A percentile compares a stretch with the other conserved stretches of the same genome.
phyloP scores from a whole-genome alignment of 768 basidiomycete species.

The Mycena floridula region DNA sequence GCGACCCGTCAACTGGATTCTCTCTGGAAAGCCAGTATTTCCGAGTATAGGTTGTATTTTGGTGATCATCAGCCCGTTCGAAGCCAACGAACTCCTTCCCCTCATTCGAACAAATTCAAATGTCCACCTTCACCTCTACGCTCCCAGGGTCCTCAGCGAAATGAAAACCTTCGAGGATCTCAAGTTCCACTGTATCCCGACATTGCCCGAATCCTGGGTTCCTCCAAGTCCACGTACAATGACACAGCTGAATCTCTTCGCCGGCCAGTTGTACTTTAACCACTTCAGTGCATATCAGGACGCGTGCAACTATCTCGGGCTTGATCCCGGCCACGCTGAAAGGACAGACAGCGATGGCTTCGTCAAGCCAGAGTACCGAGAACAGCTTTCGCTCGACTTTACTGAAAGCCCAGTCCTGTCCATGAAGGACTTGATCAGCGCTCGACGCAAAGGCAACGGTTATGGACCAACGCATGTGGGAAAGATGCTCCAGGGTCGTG shows the following conservation, averaged over 20 bases:
- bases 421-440: slow-evolving; percentile 25
- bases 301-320: slow-evolving; percentile 30
- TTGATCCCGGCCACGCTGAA: slow-evolving; percentile 15
- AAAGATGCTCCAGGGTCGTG: slow-evolving; percentile 24
- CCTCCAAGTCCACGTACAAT: slow-evolving; percentile 11
- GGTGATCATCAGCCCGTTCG: slow-evolving; percentile 33
- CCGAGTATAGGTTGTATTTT: slow-evolving; percentile 7
- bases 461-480: slow-evolving; percentile 35
- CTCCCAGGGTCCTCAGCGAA: slow-evolving; percentile 26
- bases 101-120: slow-evolving; percentile 21
- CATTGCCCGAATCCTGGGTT: slow-evolving; percentile 12
- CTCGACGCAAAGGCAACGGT: slow-evolving; percentile 31
- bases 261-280: slow-evolving; percentile 37
- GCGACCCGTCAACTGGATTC: slow-evolving; percentile 37
- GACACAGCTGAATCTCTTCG: slow-evolving; percentile 34
- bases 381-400: slow-evolving; percentile 16
- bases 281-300: slow-evolving; percentile 24
- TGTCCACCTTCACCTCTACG: slow-evolving; percentile 36
- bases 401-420: slow-evolving; percentile 26
- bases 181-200: slow-evolving; percentile 22
- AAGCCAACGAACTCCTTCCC: slow-evolving; percentile 30
- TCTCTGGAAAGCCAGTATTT: slow-evolving; percentile 22
- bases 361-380: slow-evolving; percentile 17
- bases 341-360: slow-evolving; percentile 25
- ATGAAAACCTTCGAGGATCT: slow-evolving; percentile 33